A percentile compares a stretch with the other conserved stretches of the same genome.
Evolutionary conservation across 768 basidiomycete genomes (phyloP).

Genomic region (Boletus reticuloceps): DNA sequence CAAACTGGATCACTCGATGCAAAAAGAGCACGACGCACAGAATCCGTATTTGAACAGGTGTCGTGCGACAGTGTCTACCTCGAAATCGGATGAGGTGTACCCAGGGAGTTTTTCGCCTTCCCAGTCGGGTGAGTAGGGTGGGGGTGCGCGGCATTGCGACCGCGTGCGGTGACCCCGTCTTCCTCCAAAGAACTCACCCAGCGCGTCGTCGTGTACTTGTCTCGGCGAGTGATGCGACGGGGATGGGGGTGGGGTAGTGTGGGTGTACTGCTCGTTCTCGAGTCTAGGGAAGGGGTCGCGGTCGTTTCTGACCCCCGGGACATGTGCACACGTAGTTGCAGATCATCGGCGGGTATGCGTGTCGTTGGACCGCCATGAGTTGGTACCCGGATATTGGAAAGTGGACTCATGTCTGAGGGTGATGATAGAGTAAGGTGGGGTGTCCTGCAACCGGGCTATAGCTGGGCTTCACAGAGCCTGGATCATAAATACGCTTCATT

Average conservation of each 20-base stretch:
- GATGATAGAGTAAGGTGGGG: slow-evolving; percentile 1
- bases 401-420: slow-evolving; percentile 12
- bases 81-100: slow-evolving; percentile 33
- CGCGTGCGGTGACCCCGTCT: slow-evolving; percentile 24
- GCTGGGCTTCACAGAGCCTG: background rate
- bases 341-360: slow-evolving; percentile 13
- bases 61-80: slow-evolving; percentile 55
- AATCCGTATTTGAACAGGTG: slow-evolving; percentile 66
- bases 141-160: slow-evolving; percentile 27
- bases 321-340: slow-evolving; percentile 21
- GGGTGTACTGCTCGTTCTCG: slow-evolving; percentile 16
- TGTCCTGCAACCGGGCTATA: slow-evolving; percentile 10
- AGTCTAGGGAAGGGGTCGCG: slow-evolving; percentile 9
- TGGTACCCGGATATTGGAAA: slow-evolving; percentile 10
- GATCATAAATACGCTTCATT: slow-evolving; percentile 27
- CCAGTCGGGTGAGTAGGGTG: slow-evolving; percentile 46
- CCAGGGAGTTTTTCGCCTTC: slow-evolving; percentile 29
- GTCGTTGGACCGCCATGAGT: background rate
- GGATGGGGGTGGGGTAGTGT: slow-evolving; percentile 21
- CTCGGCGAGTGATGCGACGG: slow-evolving; percentile 21
- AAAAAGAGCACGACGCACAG: slow-evolving; percentile 34
- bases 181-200: slow-evolving; percentile 32
- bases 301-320: slow-evolving; percentile 25
- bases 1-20: background rate
- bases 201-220: slow-evolving; percentile 28